phyloP scores from a whole-genome alignment of 495 filamentous ascomycete genomes.

The Penicillium psychrofluorescens region DNA sequence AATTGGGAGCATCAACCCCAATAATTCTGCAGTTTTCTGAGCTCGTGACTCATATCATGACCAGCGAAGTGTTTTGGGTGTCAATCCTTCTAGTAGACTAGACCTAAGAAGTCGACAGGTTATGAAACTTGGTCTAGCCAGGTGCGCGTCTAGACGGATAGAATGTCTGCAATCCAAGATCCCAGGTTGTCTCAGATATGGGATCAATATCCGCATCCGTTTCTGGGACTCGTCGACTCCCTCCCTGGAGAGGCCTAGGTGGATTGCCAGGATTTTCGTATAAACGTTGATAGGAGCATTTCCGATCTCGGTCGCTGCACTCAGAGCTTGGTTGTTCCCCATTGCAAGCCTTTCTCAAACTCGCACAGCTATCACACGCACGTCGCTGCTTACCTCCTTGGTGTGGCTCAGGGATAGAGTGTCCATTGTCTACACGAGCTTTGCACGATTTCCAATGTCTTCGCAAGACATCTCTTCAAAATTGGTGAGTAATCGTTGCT shows the following conservation, averaged over 20 bases:
- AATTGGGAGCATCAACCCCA: too few species aligned
- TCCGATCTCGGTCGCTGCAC: constrained; percentile 15
- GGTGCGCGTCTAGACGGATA: constrained; percentile 5
- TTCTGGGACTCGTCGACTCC: too few species aligned
- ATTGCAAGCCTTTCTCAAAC: constrained; percentile 25
- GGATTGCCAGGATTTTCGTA: background rate
- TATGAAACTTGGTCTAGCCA: too few species aligned
- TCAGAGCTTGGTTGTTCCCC: constrained; percentile 20
- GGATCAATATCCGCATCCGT: background rate
- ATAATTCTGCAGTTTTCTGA: too few species aligned
- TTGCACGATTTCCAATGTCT: constrained; percentile 31
- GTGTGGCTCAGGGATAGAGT: constrained; percentile 19
- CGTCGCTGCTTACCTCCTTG: constrained; percentile 25
- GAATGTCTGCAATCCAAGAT: constrained; percentile 18
- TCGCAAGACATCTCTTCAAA: constrained; percentile 22
- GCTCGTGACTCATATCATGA: too few species aligned
- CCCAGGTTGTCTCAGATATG: constrained; percentile 6
- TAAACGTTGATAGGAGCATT: constrained; percentile 27
- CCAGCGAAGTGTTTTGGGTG: too few species aligned
- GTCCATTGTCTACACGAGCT: constrained; percentile 11
- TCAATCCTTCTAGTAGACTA: too few species aligned
- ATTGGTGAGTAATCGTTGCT: background rate
- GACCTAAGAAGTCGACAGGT: too few species aligned
- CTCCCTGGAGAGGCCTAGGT: background rate
- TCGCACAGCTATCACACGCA: constrained; percentile 31